A percentile compares a stretch with the other conserved stretches of the same genome.
These are phyloP conservation scores for Solanum arcanum DNA, from an alignment of 257 asterid genomes.

Conservation along the genomic window DNA sequence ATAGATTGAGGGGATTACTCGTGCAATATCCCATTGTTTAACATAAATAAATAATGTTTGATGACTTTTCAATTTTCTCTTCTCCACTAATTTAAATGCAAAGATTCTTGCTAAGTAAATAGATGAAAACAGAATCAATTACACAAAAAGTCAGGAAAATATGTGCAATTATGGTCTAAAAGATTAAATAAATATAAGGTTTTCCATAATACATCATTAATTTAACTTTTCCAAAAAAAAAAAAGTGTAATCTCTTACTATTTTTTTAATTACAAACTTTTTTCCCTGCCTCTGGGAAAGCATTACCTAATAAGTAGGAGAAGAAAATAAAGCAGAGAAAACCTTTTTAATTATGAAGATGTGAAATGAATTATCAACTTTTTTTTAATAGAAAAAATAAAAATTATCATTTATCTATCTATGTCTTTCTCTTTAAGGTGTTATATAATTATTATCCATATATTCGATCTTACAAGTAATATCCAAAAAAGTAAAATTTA, in stretches of 20 bases:
- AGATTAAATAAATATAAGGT: background rate
- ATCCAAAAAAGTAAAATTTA: rapidly evolving
- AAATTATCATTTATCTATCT: too few relatives aligned
- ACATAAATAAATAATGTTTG: background rate
- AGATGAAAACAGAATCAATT: background rate
- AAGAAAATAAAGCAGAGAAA: background rate
- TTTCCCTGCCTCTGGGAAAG: background rate
- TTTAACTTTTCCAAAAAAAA: background rate
- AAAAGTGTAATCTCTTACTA: background rate
- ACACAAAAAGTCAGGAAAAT: background rate
- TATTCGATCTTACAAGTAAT: too few relatives aligned
- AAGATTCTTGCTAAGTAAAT: background rate
- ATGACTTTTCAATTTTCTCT: background rate
- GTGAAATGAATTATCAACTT: background rate
- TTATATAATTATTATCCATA: too few relatives aligned
- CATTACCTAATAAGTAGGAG: background rate
- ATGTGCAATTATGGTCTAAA: background rate
- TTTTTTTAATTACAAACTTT: background rate
- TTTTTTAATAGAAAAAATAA: too few relatives aligned
- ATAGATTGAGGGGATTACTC: too few relatives aligned
- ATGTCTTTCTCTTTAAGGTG: background rate
- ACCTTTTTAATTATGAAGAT: background rate
- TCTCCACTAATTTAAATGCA: background rate
- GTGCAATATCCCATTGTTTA: too few relatives aligned
- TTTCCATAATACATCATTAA: background rate